Evolutionary conservation across 345 rosid species (phyloP).

Genomic region (Passiflora organensis): DNA sequence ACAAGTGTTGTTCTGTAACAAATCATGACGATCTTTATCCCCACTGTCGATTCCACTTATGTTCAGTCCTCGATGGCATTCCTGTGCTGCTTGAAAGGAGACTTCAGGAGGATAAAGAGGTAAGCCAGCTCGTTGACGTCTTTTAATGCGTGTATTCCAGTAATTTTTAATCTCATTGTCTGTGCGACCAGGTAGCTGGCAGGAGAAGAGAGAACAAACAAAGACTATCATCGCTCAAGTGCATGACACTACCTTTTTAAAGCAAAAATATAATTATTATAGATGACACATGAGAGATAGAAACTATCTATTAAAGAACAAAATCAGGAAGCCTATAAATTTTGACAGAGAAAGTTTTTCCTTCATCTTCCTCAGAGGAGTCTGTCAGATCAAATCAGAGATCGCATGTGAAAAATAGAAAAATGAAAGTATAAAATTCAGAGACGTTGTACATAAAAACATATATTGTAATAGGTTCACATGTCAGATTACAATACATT

Average conservation of each 20-base stretch:
- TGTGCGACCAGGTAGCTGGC: constrained; percentile 93
- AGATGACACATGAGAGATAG: background rate
- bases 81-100: constrained; percentile 54
- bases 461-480: background rate
- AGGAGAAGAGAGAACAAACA: constrained; percentile 2
- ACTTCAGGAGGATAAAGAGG: constrained; percentile 92
- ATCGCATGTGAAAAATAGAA: too few relatives aligned
- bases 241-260: too few relatives aligned
- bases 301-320: background rate
- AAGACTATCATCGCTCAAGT: too few relatives aligned
- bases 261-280: background rate
- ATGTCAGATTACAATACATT: background rate
- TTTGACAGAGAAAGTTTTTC: too few relatives aligned
- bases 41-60: constrained; percentile 26
- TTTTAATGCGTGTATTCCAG: constrained; percentile 95
- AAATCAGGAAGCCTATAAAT: background rate
- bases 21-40: constrained; percentile 49
- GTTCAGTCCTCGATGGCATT: constrained; percentile 44
- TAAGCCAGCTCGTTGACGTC: constrained; percentile 91
- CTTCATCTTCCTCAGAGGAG: too few relatives aligned
- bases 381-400: too few relatives aligned
- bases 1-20: constrained; percentile 45
- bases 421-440: background rate
- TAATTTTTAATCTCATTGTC: constrained; percentile 99
- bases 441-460: background rate